These are phyloP conservation scores for Colletotrichum phormii DNA, from an alignment of 2,329 filamentous ascomycete genomes.

Conservation along the genomic window DNA sequence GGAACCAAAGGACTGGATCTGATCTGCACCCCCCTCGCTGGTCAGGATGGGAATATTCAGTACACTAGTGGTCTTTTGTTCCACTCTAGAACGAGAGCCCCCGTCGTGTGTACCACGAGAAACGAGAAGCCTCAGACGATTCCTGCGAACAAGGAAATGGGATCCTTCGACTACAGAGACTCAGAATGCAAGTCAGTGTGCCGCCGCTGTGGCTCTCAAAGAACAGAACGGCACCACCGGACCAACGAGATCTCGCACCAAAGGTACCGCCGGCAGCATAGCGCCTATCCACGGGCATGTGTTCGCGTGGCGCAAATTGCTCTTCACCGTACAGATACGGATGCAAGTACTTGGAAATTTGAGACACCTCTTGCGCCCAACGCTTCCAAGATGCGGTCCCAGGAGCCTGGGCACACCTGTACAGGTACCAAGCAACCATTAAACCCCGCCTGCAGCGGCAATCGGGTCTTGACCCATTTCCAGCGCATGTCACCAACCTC, in stretches of 20 bases:
- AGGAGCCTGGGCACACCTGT: constrained; percentile 10
- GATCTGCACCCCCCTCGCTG: not conserved
- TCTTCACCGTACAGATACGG: not conserved
- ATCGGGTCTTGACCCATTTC: not conserved
- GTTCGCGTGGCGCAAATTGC: constrained; percentile 1
- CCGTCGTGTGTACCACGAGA: not conserved
- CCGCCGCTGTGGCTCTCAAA: not conserved
- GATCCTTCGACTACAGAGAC: not conserved
- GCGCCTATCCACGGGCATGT: constrained; percentile 18
- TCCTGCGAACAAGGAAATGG: not conserved
- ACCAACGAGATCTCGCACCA: not conserved
- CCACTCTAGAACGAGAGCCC: not conserved
- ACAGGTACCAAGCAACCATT: constrained; percentile 12
- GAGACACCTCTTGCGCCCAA: not conserved
- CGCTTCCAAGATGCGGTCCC: not conserved
- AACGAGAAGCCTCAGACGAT: not conserved
- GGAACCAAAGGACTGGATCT: not conserved
- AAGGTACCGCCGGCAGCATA: not conserved
- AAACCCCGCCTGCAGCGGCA: constrained; percentile 1
- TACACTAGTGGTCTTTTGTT: not conserved
- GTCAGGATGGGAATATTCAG: no score
- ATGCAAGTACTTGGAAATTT: not conserved
- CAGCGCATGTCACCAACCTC: not conserved
- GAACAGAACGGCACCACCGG: not conserved
- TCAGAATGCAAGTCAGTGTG: not conserved